phyloP scores from a whole-genome alignment of 257 asterid genomes.

The Nicotiana sylvestris region DNA sequence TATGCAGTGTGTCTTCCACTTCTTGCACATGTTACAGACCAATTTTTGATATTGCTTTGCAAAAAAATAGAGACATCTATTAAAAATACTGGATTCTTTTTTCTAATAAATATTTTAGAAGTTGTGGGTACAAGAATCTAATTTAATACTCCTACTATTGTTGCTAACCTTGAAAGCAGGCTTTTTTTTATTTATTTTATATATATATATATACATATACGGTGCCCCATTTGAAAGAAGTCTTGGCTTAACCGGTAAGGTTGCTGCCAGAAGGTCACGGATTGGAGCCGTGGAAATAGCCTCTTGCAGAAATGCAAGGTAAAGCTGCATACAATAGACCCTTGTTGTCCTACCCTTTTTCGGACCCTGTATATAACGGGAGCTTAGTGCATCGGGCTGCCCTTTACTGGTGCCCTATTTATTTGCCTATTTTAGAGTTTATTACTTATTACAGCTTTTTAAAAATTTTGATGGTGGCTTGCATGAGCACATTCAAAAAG shows the following conservation, averaged over 20 bases:
- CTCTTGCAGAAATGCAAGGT: too few species aligned
- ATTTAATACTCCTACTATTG: not conserved
- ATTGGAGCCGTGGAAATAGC: too few species aligned
- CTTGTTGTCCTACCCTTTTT: too few species aligned
- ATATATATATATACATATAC: too few species aligned
- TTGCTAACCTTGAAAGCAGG: not conserved
- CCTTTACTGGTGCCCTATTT: not conserved
- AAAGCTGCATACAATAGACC: too few species aligned
- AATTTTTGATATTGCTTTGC: not conserved
- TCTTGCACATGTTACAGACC: slow-evolving; percentile 4
- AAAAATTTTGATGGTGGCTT: slow-evolving; percentile 20
- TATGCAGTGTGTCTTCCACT: slow-evolving; percentile 6
- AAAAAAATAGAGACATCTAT: not conserved
- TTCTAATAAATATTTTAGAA: not conserved
- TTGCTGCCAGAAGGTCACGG: too few species aligned
- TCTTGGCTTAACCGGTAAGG: too few species aligned
- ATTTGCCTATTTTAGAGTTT: not conserved
- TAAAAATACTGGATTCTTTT: not conserved
- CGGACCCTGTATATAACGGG: too few species aligned
- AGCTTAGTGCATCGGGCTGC: too few species aligned
- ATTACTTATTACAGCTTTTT: not conserved
- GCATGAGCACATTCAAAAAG: slow-evolving; percentile 26
- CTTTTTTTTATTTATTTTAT: too few species aligned
- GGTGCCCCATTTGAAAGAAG: too few species aligned
- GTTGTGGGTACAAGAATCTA: not conserved